Evolutionary conservation across 257 asterid species (phyloP), one percentile per base, ranked within the genome.

Genomic region (Ajuga chamaepitys): DNA sequence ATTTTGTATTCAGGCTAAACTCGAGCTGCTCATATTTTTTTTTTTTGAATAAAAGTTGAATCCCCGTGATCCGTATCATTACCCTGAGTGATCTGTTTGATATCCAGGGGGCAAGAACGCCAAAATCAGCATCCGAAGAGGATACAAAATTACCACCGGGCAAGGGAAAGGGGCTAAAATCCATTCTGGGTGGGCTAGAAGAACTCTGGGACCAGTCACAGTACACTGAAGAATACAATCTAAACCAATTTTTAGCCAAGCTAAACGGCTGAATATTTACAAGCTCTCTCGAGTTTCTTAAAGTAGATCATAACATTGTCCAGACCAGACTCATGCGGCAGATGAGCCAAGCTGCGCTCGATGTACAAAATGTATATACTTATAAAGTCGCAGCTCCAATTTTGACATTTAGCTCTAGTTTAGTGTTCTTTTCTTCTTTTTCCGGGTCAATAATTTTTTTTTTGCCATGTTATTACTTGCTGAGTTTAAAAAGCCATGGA

Each of bases 151-250:
- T 78, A 73, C 76, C 90, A 74, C 73, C 92, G 1, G 78, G 94
- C 53, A 63, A 77, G 30, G 88, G 84, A 14, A 90, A 86, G 91
- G 97, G 96, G 40, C 78, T 94, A 28, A 88, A 90, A 74, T 84
- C 88, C 61, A 88, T 94, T 71, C 95, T 94, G 50, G 99, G 96
- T 22, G 96, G 95, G 67, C 78, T 94, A 21, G 99, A 88, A 67
- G 97, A 94, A 63, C 96, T 94, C n/a, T 94, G 99, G 99, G 99
- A 94, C 77, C 97, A 94, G 59, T 88, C 99, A 60, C 96, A 90
- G 76, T 94, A 94, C 82, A 86, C 95, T 18, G 99, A 94, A 70
- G 99, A 94, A 77, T 94, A 94, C 77, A 85, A 90, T 59, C 78
- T 94, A 45, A 80, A 71, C 64, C 95, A 94, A 63, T 94, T 94